A percentile compares a stretch with the other conserved stretches of the same genome.
Evolutionary conservation across 2,329 filamentous ascomycete genomes (phyloP).

Genomic region (Coniella vitis): DNA sequence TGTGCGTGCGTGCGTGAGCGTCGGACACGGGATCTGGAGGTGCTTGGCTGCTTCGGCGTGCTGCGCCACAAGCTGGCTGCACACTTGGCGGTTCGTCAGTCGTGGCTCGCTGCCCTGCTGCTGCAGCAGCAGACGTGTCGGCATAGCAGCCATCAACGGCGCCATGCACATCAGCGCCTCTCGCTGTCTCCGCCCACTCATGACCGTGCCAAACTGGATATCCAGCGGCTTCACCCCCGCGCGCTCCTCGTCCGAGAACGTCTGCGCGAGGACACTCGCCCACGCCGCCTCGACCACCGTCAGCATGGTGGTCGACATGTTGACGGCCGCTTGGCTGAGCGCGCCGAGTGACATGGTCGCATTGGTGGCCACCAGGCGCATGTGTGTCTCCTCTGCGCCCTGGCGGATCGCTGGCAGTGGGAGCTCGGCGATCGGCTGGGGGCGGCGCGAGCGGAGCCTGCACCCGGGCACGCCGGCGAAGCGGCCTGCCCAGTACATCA

Average conservation of each 20-base stretch:
- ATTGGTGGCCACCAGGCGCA: background rate
- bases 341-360: constrained; percentile 7
- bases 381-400: constrained; percentile 5
- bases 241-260: background rate
- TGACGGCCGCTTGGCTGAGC: constrained; percentile 1
- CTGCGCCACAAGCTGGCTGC: background rate
- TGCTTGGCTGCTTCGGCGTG: constrained; percentile 11
- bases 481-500: constrained; percentile 12
- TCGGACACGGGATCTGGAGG: constrained; percentile 15
- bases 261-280: constrained; percentile 7
- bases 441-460: no score
- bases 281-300: constrained; percentile 13
- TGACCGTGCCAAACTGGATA: constrained; percentile 14
- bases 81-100: background rate
- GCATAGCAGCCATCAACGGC: constrained; percentile 4
- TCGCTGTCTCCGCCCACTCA: constrained; percentile 10
- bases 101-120: background rate
- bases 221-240: constrained; percentile 6
- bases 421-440: background rate
- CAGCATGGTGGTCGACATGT: constrained; percentile 8
- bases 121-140: constrained; percentile 3
- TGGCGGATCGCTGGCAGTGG: background rate
- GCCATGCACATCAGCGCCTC: constrained; percentile 11
- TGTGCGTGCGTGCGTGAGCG: background rate
- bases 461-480: constrained; percentile 7